phyloP scores from a whole-genome alignment of 2,329 filamentous ascomycete species.

The Colletotrichum viniferum region DNA sequence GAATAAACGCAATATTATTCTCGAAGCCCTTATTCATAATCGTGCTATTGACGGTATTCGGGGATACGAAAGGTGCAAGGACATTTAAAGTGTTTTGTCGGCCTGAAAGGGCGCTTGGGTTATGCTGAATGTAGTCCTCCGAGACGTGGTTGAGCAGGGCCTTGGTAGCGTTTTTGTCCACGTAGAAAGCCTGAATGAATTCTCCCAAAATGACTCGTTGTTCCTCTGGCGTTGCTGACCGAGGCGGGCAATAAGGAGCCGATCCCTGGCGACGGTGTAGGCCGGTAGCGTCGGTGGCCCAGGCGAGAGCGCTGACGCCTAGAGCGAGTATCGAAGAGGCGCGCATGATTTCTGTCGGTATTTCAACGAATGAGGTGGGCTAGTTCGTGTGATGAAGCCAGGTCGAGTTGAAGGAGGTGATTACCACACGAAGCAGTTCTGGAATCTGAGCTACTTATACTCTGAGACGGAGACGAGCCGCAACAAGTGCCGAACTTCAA shows the following conservation, averaged over 20 bases:
- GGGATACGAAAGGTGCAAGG: not conserved
- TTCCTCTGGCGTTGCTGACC: not conserved
- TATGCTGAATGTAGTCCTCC: slow-evolving; percentile 22
- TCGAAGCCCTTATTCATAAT: slow-evolving; percentile 1
- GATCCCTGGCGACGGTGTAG: not conserved
- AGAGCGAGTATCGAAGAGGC: not conserved
- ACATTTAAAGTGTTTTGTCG: not conserved
- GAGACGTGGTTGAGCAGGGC: slow-evolving; percentile 8
- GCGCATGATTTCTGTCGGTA: not conserved
- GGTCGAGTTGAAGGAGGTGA: not conserved
- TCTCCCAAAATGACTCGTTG: slow-evolving; percentile 6
- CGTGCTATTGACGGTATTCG: not conserved
- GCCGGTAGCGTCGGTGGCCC: not conserved
- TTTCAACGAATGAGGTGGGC: not conserved
- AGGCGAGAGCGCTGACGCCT: slow-evolving; percentile 2
- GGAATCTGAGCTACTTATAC: not conserved
- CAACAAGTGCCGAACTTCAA: not conserved
- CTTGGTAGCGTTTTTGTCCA: not conserved
- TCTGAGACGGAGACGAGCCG: not conserved
- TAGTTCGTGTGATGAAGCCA: not conserved
- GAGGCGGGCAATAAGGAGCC: slow-evolving; percentile 6
- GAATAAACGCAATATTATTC: slow-evolving; percentile 1
- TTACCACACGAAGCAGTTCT: not conserved
- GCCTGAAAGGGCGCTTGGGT: slow-evolving; percentile 11
- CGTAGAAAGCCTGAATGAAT: slow-evolving; percentile 6